Base-by-base conservation (phyloP, 139 green algal genomes). In the Chlamydomonas applanata region DNA sequence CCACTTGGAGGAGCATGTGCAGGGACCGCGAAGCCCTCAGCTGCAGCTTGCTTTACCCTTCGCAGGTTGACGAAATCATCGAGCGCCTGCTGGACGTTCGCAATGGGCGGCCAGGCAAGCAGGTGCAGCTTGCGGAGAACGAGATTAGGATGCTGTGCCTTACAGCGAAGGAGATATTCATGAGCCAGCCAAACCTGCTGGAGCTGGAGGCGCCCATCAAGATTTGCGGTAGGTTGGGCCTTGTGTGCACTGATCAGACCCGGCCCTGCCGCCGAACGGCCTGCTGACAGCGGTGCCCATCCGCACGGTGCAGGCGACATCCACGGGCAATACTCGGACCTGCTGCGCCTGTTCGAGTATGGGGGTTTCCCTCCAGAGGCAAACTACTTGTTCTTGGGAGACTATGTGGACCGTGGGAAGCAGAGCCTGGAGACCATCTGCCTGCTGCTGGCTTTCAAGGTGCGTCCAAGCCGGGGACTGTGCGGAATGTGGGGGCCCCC, bases 341-440 rank as follows among this genome's bases (percentile, higher is more conserved):
- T 99, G 44, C 83, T 99, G 63, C 85, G 96, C 24, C 84, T 99
- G 13, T 99, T 99, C 83, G 96, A 99, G 87, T 99, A 99, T 53
- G 96, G 96, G 29, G 94, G 95, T 34, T 99, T 99, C 79, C 96
- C 96, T 1, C 96, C 96, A 20, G 96, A 99, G 81, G 95, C 95
- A 17, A 99, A 99, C 86, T 99, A 99, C 81, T 86, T 99, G 24
- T 99, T 99, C 69, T 80, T 99, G 40, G 96, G 96, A 3, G 96
- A 99, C 83, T 99, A 99, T 73, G 96, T 99, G 29, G 96, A 99
- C 83, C 85, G 96, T 13, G 96, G 96, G 3, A 99, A 99, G 92
- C 96, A 99, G 75, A 97, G 90, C 75, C 77, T 99, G 69, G 96
- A 99, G 76, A 99, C 95, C 25, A 99, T 99, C 65, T 98, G 95